Evolutionary conservation across 495 filamentous ascomycete species (phyloP).

Genomic region (Viridothelium virens): DNA sequence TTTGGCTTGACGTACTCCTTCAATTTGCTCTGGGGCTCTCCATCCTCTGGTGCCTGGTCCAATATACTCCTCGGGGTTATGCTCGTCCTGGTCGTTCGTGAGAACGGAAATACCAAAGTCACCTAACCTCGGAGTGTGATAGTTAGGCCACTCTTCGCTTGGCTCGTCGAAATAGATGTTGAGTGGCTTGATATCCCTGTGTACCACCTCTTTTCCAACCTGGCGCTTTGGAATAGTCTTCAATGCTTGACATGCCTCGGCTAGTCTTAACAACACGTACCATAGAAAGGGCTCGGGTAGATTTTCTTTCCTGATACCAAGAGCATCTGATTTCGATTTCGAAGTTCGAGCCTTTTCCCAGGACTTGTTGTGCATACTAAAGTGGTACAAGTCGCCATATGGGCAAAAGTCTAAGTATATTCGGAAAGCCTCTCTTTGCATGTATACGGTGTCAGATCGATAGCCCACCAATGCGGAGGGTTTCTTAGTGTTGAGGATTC

Average conservation of each 20-base stretch:
- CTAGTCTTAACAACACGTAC: slow-evolving; percentile 8
- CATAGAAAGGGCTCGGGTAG: slow-evolving; percentile 13
- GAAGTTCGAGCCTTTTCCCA: neutral
- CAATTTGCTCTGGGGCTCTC: slow-evolving; percentile 13
- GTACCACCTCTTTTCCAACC: neutral
- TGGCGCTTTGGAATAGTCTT: neutral
- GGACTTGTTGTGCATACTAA: neutral
- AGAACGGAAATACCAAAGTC: slow-evolving; percentile 17
- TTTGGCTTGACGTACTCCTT: neutral
- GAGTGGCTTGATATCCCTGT: slow-evolving; percentile 13
- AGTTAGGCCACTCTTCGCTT: neutral
- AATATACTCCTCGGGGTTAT: slow-evolving; percentile 13
- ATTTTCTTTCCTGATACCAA: no score
- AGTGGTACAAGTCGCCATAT: neutral
- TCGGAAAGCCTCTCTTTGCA: neutral
- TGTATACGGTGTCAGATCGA: neutral
- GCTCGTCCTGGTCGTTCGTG: neutral
- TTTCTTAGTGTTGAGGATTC: neutral
- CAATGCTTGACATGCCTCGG: slow-evolving; percentile 5
- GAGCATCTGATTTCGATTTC: neutral
- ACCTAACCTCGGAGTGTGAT: slow-evolving; percentile 10
- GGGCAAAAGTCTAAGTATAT: slow-evolving; percentile 22
- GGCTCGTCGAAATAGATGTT: slow-evolving; percentile 14
- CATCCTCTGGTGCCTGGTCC: slow-evolving; percentile 5
- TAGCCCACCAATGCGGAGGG: neutral